These are phyloP conservation scores for Epichloe uncinata DNA, from an alignment of 2,329 filamentous ascomycete genomes.

Conservation along the genomic window DNA sequence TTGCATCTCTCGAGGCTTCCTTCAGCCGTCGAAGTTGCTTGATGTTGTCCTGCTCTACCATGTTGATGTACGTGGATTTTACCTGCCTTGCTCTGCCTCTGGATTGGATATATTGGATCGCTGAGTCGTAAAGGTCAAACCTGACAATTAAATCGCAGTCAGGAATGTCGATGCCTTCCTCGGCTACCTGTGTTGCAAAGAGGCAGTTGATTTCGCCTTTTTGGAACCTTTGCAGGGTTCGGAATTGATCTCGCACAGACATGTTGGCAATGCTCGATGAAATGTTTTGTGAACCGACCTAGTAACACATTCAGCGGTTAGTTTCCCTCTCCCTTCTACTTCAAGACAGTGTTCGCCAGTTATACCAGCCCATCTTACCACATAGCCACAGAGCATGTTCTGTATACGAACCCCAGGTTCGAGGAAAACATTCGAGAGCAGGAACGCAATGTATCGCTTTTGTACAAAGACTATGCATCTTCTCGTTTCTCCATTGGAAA, in stretches of 20 bases:
- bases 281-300: constrained; percentile 17
- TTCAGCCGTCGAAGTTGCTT: constrained; percentile 42
- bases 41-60: constrained; percentile 61
- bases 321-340: not conserved
- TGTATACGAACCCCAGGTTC: constrained; percentile 39
- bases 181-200: constrained; percentile 52
- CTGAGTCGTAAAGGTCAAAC: constrained; percentile 78
- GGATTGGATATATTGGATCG: constrained; percentile 93
- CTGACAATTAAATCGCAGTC: constrained; percentile 55
- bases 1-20: constrained; percentile 48
- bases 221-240: constrained; percentile 54
- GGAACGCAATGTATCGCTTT: constrained; percentile 59
- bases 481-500: constrained; percentile 38
- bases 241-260: constrained; percentile 60
- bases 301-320: not conserved
- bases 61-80: constrained; percentile 70
- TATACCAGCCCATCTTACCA: constrained; percentile 33
- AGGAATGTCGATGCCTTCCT: constrained; percentile 55
- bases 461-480: constrained; percentile 79
- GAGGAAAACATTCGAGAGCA: constrained; percentile 56
- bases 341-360: not conserved
- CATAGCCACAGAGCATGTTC: constrained; percentile 44
- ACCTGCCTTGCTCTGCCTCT: constrained; percentile 69
- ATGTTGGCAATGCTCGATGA: constrained; percentile 43
- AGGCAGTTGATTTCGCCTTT: constrained; percentile 47